Evolutionary conservation across 805 yeast species (phyloP).

Genomic region (Candida sonorensis): DNA sequence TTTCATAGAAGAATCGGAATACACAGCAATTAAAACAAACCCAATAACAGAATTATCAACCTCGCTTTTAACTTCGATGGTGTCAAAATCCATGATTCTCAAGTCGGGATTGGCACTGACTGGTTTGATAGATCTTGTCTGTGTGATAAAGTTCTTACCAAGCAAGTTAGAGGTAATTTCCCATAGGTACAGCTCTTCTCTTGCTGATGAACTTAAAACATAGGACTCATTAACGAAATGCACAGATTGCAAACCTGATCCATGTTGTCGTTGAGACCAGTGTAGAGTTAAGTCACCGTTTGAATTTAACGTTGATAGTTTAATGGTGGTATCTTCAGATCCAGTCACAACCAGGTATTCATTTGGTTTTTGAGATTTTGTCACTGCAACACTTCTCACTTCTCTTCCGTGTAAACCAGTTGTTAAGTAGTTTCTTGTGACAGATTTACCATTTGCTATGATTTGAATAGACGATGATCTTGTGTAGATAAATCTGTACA

Average conservation of each 20-base stretch:
- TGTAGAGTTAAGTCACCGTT: constrained; percentile 39
- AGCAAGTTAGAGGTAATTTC: constrained; percentile 32
- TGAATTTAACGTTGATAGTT: constrained; percentile 37
- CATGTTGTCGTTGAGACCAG: constrained; percentile 73
- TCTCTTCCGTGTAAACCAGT: constrained; percentile 91
- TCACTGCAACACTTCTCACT: constrained; percentile 64
- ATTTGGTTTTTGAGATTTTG: constrained; percentile 18
- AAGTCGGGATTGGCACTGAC: constrained; percentile 63
- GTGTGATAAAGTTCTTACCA: constrained; percentile 31
- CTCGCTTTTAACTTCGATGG: constrained; percentile 28
- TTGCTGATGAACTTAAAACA: constrained; percentile 60
- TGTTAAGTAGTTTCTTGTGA: constrained; percentile 28
- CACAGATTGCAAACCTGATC: constrained; percentile 80
- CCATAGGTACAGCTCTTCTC: constrained; percentile 89
- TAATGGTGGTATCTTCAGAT: constrained; percentile 82
- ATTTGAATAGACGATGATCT: constrained; percentile 45
- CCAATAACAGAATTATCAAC: constrained; percentile 27
- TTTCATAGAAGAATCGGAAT: constrained; percentile 76
- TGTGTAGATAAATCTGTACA: constrained; percentile 48
- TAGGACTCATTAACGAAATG: constrained; percentile 48
- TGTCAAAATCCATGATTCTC: constrained; percentile 81
- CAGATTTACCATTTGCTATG: constrained; percentile 23
- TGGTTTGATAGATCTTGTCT: constrained; percentile 50
- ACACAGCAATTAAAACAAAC: constrained; percentile 59
- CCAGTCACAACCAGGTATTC: constrained; percentile 58